Conservation (phyloP, 129 eudicot species). For the Pulicaria dysenterica region DNA sequence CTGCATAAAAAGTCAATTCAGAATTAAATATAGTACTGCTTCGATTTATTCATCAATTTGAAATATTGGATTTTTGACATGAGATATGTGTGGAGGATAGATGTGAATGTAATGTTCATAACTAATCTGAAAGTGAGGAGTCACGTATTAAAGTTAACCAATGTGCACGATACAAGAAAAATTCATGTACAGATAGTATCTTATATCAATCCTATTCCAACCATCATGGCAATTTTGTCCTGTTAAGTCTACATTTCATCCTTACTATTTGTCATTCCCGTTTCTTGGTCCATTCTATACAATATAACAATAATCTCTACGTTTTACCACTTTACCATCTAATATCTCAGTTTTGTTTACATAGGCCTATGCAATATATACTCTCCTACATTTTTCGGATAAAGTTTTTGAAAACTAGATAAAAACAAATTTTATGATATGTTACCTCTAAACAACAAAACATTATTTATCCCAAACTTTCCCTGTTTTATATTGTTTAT, state of each 20-base stretch:
- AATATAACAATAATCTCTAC: not conserved
- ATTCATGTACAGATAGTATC: not conserved
- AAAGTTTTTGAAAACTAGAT: not conserved
- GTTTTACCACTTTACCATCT: not conserved
- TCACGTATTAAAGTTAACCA: constrained; percentile 1
- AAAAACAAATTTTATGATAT: not conserved
- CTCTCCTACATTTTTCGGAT: not conserved
- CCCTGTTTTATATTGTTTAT: too few species aligned
- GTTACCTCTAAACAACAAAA: not conserved
- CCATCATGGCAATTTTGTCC: too few species aligned
- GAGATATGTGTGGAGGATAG: not conserved
- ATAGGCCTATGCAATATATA: not conserved
- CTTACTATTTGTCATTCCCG: not conserved
- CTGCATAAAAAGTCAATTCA: constrained; percentile 42
- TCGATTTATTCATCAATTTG: not conserved
- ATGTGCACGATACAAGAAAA: not conserved
- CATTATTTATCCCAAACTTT: not conserved
- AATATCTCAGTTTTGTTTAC: not conserved
- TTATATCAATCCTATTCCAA: not conserved
- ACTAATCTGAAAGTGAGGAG: not conserved
- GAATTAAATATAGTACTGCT: constrained; percentile 8
- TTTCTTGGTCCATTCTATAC: not conserved
- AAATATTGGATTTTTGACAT: not conserved
- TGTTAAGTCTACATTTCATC: not conserved
- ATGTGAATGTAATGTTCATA: not conserved